These are phyloP conservation scores for Phaffia rhodozyma DNA, from an alignment of 1,284 basidiomycete genomes.

Conservation along the genomic window DNA sequence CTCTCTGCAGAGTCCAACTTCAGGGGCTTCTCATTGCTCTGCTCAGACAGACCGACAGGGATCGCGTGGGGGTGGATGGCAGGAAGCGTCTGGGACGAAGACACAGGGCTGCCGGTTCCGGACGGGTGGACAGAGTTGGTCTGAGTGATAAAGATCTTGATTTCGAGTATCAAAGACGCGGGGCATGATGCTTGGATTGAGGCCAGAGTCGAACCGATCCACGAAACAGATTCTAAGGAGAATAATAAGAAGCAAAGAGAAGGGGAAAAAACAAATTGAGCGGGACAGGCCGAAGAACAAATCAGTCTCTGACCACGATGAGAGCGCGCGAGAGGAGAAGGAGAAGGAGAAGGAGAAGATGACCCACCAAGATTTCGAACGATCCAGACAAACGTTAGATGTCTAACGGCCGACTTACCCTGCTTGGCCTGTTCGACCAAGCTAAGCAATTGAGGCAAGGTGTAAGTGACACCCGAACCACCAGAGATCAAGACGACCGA, in stretches of 20 bases:
- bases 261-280: neutral
- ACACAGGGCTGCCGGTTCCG: no score
- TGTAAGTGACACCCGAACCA: conserved; percentile 32
- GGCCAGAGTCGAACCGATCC: conserved; percentile 4
- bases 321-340: no score
- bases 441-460: conserved; percentile 25
- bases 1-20: neutral
- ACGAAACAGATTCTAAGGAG: conserved; percentile 6
- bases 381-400: conserved; percentile 30
- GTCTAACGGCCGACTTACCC: conserved; percentile 24
- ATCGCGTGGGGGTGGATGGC: no score
- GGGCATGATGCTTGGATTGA: neutral
- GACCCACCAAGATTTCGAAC: conserved; percentile 22
- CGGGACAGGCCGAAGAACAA: no score
- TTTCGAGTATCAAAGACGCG: conserved; percentile 3
- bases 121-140: neutral
- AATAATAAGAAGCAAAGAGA: neutral
- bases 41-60: no score
- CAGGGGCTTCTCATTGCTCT: no score
- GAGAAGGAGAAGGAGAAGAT: neutral
- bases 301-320: no score
- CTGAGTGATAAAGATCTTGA: conserved; percentile 9
- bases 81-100: no score
- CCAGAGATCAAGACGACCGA: conserved; percentile 30
- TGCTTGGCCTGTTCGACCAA: conserved; percentile 23